Percentiles rank a stretch among this genome's conserved stretches.
Conservation (phyloP, 257 asterid genomes). For the Jacaranda mimosifolia region DNA sequence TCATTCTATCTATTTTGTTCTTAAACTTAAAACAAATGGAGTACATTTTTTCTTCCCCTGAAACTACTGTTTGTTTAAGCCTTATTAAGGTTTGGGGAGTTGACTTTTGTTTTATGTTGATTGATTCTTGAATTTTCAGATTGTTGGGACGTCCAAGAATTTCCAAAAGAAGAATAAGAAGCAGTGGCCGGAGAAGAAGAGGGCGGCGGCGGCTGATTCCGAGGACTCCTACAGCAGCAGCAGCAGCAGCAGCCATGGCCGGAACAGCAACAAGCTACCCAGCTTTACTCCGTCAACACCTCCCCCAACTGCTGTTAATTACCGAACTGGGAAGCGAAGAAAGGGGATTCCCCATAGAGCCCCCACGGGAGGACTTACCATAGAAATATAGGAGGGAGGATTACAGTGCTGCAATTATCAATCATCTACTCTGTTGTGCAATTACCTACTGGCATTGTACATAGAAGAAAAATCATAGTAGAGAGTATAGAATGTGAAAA, state of each 20-base stretch:
- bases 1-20: neutral
- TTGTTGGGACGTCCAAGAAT: conserved; percentile 61
- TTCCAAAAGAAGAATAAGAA: conserved; percentile 48
- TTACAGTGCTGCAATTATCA: conserved; percentile 15
- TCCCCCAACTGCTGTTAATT: conserved; percentile 53
- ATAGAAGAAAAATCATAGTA: conserved; percentile 43
- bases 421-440: conserved; percentile 5
- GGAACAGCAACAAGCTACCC: neutral
- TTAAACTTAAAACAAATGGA: neutral
- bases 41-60: too few relatives aligned
- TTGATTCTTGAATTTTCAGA: conserved; percentile 43
- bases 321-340: conserved; percentile 64
- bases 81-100: neutral
- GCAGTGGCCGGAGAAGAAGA: conserved; percentile 47
- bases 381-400: conserved; percentile 28
- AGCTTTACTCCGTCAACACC: conserved; percentile 72
- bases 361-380: conserved; percentile 65
- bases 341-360: conserved; percentile 83
- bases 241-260: conserved; percentile 50
- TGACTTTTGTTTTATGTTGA: neutral
- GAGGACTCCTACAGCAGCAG: conserved; percentile 70
- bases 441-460: conserved; percentile 44
- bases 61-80: neutral
- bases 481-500: conserved; percentile 37
- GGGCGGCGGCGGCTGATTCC: conserved; percentile 47